Evolutionary conservation across 2,329 filamentous ascomycete genomes (phyloP).

Genomic region (Fusarium devonianum): DNA sequence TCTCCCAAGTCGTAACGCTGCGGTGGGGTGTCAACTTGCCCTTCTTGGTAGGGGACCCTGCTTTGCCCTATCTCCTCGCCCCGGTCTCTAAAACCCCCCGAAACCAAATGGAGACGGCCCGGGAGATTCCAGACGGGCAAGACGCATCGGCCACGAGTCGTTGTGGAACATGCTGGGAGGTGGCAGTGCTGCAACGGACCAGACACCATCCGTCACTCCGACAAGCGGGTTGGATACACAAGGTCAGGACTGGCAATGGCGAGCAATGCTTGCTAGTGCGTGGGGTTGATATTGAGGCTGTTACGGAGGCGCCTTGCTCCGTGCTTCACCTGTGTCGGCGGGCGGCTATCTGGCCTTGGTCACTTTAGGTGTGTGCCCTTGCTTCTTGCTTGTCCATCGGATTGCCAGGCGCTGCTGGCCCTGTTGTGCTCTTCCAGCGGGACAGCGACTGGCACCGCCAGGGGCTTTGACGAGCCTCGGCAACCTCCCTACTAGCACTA

Average conservation of each 20-base stretch:
- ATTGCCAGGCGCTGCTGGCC: slow-evolving; percentile 2
- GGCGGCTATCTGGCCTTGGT: slow-evolving; percentile 26
- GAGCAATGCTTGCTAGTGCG: background rate
- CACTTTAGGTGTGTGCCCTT: slow-evolving; percentile 26
- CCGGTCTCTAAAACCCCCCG: slow-evolving; percentile 1
- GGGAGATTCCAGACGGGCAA: slow-evolving; percentile 18
- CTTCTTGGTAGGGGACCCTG: slow-evolving; percentile 27
- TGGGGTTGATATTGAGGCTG: too few relatives aligned
- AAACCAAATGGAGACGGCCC: slow-evolving; percentile 8
- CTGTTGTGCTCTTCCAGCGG: slow-evolving; percentile 11
- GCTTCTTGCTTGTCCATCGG: slow-evolving; percentile 2
- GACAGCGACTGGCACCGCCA: slow-evolving; percentile 27
- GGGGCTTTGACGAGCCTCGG: slow-evolving; percentile 24
- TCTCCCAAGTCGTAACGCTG: slow-evolving; percentile 16
- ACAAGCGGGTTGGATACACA: slow-evolving; percentile 7
- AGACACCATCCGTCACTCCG: slow-evolving; percentile 9
- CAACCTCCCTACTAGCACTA: too few relatives aligned
- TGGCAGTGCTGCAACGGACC: slow-evolving; percentile 12
- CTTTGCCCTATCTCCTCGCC: slow-evolving; percentile 8
- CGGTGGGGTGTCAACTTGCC: slow-evolving; percentile 16
- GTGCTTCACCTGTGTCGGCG: slow-evolving; percentile 18
- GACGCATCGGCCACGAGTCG: slow-evolving; percentile 11
- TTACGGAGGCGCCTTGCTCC: slow-evolving; percentile 9
- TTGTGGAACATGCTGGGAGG: slow-evolving; percentile 12
- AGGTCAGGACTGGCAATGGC: slow-evolving; percentile 1